These are phyloP conservation scores for Dentipellis sp. DNA, from an alignment of 768 basidiomycete genomes.

Conservation along the genomic window DNA sequence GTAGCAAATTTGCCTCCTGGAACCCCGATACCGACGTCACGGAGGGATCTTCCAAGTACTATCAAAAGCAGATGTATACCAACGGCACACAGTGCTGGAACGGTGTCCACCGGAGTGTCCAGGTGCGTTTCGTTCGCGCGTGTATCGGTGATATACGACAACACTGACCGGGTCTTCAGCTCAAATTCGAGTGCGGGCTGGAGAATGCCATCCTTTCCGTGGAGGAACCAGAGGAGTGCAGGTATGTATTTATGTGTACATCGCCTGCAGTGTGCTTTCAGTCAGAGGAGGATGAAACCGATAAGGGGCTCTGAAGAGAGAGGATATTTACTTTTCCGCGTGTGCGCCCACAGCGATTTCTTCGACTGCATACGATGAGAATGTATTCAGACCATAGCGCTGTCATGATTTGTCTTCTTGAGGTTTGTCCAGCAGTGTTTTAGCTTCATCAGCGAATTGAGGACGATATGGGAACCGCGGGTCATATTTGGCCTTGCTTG, in stretches of 20 bases:
- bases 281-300: slow-evolving; percentile 30
- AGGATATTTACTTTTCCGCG: no score
- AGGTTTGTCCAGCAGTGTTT: no score
- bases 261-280: slow-evolving; percentile 76
- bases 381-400: no score
- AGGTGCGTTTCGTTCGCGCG: slow-evolving; percentile 23
- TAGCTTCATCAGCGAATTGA: no score
- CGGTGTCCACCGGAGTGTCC: slow-evolving; percentile 81
- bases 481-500: no score
- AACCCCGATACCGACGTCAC: slow-evolving; percentile 47
- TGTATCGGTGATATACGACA: no score
- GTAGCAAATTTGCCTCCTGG: slow-evolving; percentile 75
- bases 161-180: no score
- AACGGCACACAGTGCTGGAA: slow-evolving; percentile 93
- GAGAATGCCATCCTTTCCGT: slow-evolving; percentile 76
- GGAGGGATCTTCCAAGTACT: slow-evolving; percentile 64
- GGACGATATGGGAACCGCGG: no score
- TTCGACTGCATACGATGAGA: no score
- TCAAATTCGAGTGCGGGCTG: slow-evolving; percentile 76
- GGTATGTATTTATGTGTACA: slow-evolving; percentile 82
- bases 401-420: no score
- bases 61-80: slow-evolving; percentile 74
- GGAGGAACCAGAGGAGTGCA: slow-evolving; percentile 94
- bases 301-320: neutral
- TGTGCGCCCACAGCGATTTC: no score